phyloP scores from a whole-genome alignment of 495 filamentous ascomycete genomes.

The Aspergillus incahuasiensis region DNA sequence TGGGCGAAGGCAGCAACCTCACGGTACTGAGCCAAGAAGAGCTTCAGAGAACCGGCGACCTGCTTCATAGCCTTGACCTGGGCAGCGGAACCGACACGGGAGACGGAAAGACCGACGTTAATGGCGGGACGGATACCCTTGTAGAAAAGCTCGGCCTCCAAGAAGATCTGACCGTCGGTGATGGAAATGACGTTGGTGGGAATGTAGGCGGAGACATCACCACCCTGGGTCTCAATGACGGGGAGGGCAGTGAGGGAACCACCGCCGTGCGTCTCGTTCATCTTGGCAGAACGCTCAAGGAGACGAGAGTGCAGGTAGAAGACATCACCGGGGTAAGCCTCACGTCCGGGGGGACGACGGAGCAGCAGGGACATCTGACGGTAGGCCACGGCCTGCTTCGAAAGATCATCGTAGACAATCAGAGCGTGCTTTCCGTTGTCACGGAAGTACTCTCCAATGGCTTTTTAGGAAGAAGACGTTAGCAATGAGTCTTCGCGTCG shows the following conservation, averaged over 20 bases:
- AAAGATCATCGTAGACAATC: constrained; percentile 93
- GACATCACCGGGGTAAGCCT: constrained; percentile 99
- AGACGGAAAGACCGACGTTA: constrained; percentile 99
- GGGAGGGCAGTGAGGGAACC: constrained; percentile 97
- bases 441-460: constrained; percentile 84
- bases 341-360: constrained; percentile 98
- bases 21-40: constrained; percentile 99
- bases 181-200: constrained; percentile 99
- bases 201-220: constrained; percentile 99
- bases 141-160: constrained; percentile 99
- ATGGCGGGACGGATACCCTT: constrained; percentile 99
- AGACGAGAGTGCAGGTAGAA: constrained; percentile 99
- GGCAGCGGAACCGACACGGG: constrained; percentile 98
- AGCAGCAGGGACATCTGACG: constrained; percentile 99
- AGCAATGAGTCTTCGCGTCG: no score
- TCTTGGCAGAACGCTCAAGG: constrained; percentile 98
- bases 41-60: constrained; percentile 98
- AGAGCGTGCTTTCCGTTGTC: constrained; percentile 91
- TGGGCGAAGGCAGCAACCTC: constrained; percentile 99
- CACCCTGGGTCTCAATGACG: constrained; percentile 99
- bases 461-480: no score
- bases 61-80: constrained; percentile 99
- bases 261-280: constrained; percentile 92
- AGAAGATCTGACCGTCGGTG: constrained; percentile 99
- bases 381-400: constrained; percentile 99